Base-by-base conservation (phyloP, 1,284 basidiomycete species). In the Moniliella sp. region DNA sequence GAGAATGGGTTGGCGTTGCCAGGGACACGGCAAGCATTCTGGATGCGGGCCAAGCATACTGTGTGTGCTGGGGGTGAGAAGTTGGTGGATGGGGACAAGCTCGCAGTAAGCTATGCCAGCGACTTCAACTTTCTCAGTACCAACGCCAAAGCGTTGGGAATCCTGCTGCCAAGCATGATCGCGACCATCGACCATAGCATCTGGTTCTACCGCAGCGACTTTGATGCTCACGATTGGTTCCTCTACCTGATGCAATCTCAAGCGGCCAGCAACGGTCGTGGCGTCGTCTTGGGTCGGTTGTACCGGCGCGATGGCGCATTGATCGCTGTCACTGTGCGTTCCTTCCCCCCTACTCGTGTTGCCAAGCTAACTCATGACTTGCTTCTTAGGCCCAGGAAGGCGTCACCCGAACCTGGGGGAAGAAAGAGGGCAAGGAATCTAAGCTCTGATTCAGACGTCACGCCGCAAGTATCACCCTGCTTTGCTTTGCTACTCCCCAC, bases 171-270 rank as follows among this genome's bases (percentile, higher is more conserved):
- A 34, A 32, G 13, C 30, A 59, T 59, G 56, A 56, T 57, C 50
- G 52, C 56, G 5, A 46, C 41, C 16, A 30, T 59, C 3, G 54
- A 59, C 35, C 56, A 59, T 35, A 42, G 40, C 15, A 59, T 59
- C 51, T 35, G 33, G 23, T 59, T 56, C 37, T 48, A 53, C 35
- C 41, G 51, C 19, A 31, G 43, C n/a, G 15, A 32, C 4, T 59
- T 59, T 27, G 36, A 47, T 23, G 47, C 54, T 15, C 35, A 39
- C 31, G 38, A 59, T 10, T 57, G 54, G 51, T 27, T 59, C 9
- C 34, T 59, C 18, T 52, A 55, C 33, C 32, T 54, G 44, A 48
- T 56, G 43, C 54, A 59, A 35, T 46, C 48, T 4, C 56, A 59
- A 37, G 54, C 50, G 1, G 40, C 42, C 5, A 42, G 37, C 5